Evolutionary conservation across 1,284 basidiomycete genomes (phyloP).

Genomic region (Coniferiporia weirii): DNA sequence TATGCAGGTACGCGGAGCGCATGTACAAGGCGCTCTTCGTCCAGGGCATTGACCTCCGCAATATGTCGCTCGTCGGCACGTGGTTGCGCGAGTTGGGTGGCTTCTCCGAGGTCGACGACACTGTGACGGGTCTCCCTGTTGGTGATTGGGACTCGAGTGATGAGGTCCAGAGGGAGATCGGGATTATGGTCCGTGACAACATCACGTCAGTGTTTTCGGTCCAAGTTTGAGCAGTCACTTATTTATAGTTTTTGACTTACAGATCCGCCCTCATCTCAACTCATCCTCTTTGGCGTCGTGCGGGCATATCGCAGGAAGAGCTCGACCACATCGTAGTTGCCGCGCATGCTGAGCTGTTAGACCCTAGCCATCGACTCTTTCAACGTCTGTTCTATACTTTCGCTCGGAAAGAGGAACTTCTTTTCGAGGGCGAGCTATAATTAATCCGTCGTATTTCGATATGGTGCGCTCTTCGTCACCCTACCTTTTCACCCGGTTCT

Average conservation of each 20-base stretch:
- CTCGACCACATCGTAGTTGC: slow-evolving; percentile 7
- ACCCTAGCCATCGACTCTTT: slow-evolving; percentile 5
- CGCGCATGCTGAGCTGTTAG: slow-evolving; percentile 14
- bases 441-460: not conserved
- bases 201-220: not conserved
- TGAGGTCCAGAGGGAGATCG: slow-evolving; percentile 17
- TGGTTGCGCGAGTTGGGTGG: slow-evolving; percentile 16
- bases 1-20: slow-evolving; percentile 2
- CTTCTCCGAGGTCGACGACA: slow-evolving; percentile 14
- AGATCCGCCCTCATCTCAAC: slow-evolving; percentile 5
- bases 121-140: slow-evolving; percentile 14
- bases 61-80: slow-evolving; percentile 9
- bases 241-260: not conserved
- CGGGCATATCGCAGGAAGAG: slow-evolving; percentile 12
- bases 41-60: slow-evolving; percentile 10
- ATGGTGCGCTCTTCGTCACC: not conserved
- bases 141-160: slow-evolving; percentile 16
- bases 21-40: not conserved
- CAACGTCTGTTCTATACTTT: slow-evolving; percentile 15
- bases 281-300: slow-evolving; percentile 10
- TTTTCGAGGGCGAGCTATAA: slow-evolving; percentile 4
- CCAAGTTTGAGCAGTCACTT: not conserved
- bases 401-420: slow-evolving; percentile 12
- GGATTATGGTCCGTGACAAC: slow-evolving; percentile 18
- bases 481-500: not conserved